phyloP scores from a whole-genome alignment of 305 asterid genomes.

The Solanum hybrid region DNA sequence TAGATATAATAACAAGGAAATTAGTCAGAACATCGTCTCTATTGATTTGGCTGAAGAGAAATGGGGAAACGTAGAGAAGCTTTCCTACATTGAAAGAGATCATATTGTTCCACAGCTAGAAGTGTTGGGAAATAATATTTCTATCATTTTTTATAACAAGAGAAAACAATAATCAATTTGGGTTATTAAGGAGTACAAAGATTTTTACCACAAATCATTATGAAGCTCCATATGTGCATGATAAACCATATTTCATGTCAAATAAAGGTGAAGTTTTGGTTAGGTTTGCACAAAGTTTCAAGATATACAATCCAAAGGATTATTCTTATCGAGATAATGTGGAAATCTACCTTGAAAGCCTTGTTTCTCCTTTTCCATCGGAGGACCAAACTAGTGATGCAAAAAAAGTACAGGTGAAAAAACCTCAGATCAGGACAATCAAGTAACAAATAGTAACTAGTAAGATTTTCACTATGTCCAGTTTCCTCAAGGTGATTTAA shows the following conservation, averaged over 20 bases:
- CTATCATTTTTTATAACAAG: slow-evolving; percentile 4
- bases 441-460: too few species aligned
- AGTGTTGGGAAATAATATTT: slow-evolving; percentile 28
- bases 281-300: background rate
- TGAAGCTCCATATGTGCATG: background rate
- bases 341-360: slow-evolving; percentile 36
- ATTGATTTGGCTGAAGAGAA: background rate
- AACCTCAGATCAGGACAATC: too few species aligned
- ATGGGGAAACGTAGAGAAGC: slow-evolving; percentile 19
- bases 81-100: slow-evolving; percentile 19
- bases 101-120: slow-evolving; percentile 17
- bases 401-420: too few species aligned
- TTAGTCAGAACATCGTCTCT: background rate
- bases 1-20: too few species aligned
- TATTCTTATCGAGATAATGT: background rate
- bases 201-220: background rate
- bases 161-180: slow-evolving; percentile 18
- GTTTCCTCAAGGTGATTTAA: too few species aligned
- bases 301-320: slow-evolving; percentile 20
- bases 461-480: too few species aligned
- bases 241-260: slow-evolving; percentile 6
- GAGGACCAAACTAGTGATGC: too few species aligned
- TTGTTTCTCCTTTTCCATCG: background rate
- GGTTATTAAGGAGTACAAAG: slow-evolving; percentile 7
- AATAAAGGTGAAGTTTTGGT: background rate